Evolutionary conservation across 352 stramenopile genomes (phyloP).

Genomic region (Halophytophthora polymorphica): DNA sequence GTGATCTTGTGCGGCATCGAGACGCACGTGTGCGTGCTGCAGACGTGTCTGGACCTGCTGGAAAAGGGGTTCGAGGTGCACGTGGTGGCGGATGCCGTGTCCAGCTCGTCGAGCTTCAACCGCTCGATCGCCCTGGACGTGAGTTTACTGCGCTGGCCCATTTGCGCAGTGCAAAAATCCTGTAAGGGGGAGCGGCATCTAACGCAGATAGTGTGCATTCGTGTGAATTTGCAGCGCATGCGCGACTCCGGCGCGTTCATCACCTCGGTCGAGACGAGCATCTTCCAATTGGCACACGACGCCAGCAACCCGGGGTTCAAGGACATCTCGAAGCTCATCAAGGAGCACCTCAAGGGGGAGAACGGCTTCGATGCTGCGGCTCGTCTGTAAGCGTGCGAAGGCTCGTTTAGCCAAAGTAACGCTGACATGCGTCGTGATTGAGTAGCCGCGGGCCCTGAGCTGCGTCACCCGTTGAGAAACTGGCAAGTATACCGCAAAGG

Average conservation of each 20-base stretch:
- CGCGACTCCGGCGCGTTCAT: constrained; percentile 91
- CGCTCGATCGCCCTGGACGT: constrained; percentile 90
- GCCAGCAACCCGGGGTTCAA: constrained; percentile 94
- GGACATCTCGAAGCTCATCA: constrained; percentile 92
- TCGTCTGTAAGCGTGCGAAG: neutral
- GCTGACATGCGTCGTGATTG: too few species aligned
- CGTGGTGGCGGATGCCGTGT: constrained; percentile 95
- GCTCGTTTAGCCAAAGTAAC: too few species aligned
- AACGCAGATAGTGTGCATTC: neutral
- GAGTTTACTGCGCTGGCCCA: neutral
- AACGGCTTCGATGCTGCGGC: constrained; percentile 52
- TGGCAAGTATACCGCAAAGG: too few species aligned
- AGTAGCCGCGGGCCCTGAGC: too few species aligned
- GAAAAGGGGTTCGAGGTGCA: constrained; percentile 96
- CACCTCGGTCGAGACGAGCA: constrained; percentile 93
- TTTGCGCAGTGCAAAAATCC: neutral
- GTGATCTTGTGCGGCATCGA: constrained; percentile 98
- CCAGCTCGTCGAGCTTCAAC: constrained; percentile 85
- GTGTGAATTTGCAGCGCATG: constrained; percentile 70
- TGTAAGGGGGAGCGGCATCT: neutral
- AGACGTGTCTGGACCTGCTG: constrained; percentile 96
- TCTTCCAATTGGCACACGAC: constrained; percentile 94
- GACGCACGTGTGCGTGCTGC: constrained; percentile 92
- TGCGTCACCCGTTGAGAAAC: too few species aligned
- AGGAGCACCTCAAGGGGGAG: constrained; percentile 79